phyloP scores from a whole-genome alignment of 257 asterid genomes.

The Paulownia fortunei region DNA sequence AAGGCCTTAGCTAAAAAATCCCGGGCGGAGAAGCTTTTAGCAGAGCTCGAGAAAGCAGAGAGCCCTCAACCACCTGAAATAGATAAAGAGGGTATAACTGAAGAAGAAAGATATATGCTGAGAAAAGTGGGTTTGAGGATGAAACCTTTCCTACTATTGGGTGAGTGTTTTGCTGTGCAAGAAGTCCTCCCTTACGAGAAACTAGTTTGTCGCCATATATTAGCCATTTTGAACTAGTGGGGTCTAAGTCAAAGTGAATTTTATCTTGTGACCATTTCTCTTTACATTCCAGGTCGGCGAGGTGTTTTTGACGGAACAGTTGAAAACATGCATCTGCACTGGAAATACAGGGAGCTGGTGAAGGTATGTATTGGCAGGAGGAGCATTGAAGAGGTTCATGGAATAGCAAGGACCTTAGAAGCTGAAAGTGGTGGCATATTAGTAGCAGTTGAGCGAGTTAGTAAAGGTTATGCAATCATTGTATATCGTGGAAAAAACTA shows the following conservation, averaged over 20 bases:
- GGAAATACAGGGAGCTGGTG: slow-evolving; percentile 98
- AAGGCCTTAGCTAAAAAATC: slow-evolving; percentile 86
- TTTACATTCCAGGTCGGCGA: slow-evolving; percentile 75
- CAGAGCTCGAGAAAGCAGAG: slow-evolving; percentile 66
- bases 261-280: slow-evolving; percentile 23
- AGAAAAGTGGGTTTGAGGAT: slow-evolving; percentile 92
- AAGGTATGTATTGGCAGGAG: slow-evolving; percentile 77
- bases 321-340: slow-evolving; percentile 98
- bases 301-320: slow-evolving; percentile 97
- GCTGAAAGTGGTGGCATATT: slow-evolving; percentile 97
- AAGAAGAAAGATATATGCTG: slow-evolving; percentile 96
- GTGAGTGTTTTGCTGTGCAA: slow-evolving; percentile 50
- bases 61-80: slow-evolving; percentile 56
- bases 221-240: slow-evolving; percentile 5
- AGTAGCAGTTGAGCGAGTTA: slow-evolving; percentile 88
- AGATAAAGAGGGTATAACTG: slow-evolving; percentile 95
- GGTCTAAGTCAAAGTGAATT: slow-evolving; percentile 10
- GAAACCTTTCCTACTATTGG: slow-evolving; percentile 87
- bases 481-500: slow-evolving; percentile 96
- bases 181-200: background rate
- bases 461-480: slow-evolving; percentile 84
- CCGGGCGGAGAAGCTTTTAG: slow-evolving; percentile 79
- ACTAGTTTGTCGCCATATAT: slow-evolving; percentile 8
- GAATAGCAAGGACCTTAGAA: slow-evolving; percentile 76
- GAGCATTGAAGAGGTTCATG: slow-evolving; percentile 73